phyloP scores from a whole-genome alignment of 2,329 filamentous ascomycete species.

The Alternaria rosae region DNA sequence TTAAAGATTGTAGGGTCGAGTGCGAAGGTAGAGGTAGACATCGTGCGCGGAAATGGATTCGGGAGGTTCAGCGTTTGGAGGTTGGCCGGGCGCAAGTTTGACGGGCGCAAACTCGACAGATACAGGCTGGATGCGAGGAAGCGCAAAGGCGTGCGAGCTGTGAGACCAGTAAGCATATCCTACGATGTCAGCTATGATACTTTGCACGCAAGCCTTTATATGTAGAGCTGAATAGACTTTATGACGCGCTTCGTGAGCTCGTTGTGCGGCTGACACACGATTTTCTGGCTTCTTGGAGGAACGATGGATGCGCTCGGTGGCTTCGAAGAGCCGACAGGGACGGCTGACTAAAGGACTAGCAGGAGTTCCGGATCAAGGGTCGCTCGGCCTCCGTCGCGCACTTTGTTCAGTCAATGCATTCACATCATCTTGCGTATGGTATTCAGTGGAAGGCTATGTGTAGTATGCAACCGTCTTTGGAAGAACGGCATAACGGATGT shows the following conservation, averaged over 20 bases:
- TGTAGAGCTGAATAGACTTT: not conserved
- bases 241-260: not conserved
- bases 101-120: slow-evolving; percentile 2
- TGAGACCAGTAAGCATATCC: slow-evolving; percentile 13
- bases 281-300: not conserved
- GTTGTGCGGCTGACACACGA: not conserved
- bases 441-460: too few species aligned
- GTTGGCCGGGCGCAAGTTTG: not conserved
- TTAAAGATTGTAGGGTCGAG: slow-evolving; percentile 54
- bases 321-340: not conserved
- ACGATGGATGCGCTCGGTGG: not conserved
- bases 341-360: not conserved
- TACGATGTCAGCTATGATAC: not conserved
- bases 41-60: slow-evolving; percentile 22
- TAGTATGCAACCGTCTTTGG: not conserved
- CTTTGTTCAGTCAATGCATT: too few species aligned
- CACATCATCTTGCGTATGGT: not conserved
- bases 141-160: slow-evolving; percentile 10
- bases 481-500: not conserved
- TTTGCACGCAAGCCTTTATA: not conserved
- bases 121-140: slow-evolving; percentile 8
- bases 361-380: not conserved
- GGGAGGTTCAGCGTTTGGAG: not conserved
- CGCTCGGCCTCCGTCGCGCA: not conserved
- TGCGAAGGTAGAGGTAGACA: slow-evolving; percentile 37